Conservation (phyloP, 1,284 basidiomycete species). For the Leccinum fallax region DNA sequence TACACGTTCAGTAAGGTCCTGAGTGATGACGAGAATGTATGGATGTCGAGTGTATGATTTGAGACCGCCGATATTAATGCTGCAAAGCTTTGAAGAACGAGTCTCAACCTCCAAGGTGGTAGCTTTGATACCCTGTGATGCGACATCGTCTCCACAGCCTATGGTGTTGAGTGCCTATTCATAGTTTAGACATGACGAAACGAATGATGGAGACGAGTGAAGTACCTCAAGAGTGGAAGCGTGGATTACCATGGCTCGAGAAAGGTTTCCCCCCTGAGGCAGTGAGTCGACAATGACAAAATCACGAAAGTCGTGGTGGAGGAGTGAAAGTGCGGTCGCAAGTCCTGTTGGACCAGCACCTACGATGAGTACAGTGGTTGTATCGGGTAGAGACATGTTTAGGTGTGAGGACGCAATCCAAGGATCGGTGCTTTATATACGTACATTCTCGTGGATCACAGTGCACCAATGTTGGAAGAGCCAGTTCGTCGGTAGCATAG, state of each 20-base stretch:
- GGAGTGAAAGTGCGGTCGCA: conserved; percentile 23
- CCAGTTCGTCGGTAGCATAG: background rate
- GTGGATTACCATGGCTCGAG: background rate
- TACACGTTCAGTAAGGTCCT: conserved; percentile 48
- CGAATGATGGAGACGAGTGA: background rate
- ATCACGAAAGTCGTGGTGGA: conserved; percentile 43
- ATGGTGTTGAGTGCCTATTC: background rate
- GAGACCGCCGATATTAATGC: conserved; percentile 16
- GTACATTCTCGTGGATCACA: too few relatives aligned
- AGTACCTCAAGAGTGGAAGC: background rate
- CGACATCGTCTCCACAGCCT: conserved; percentile 22
- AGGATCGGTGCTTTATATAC: background rate
- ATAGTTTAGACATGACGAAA: background rate
- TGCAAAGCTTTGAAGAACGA: background rate
- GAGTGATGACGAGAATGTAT: conserved; percentile 47
- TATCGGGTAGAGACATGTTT: conserved; percentile 14
- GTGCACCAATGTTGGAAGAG: background rate
- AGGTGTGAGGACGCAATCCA: conserved; percentile 8
- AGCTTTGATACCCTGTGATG: conserved; percentile 40
- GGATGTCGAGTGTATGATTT: conserved; percentile 32
- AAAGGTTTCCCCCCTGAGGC: background rate
- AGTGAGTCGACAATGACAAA: conserved; percentile 21
- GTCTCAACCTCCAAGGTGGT: conserved; percentile 2
- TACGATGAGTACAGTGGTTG: background rate
- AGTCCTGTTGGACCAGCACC: conserved; percentile 34